Evolutionary conservation across 2,329 filamentous ascomycete genomes (phyloP).

Genomic region (Hypoxylon sp.): DNA sequence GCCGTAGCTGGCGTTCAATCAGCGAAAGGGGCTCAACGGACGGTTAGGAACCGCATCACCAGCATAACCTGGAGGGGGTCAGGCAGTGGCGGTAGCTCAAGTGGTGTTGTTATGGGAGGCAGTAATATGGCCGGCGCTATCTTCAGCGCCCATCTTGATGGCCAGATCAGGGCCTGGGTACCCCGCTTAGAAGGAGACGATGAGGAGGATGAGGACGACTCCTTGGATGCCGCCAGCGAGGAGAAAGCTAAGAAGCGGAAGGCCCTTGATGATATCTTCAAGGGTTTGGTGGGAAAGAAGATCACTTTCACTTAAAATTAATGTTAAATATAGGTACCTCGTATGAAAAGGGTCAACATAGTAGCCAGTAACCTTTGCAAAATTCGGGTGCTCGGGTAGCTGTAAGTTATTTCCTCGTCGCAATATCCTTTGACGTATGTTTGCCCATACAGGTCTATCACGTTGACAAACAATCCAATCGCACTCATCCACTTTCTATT

Average conservation of each 20-base stretch:
- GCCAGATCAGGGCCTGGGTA: slow-evolving; percentile 85
- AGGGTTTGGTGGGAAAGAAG: slow-evolving; percentile 79
- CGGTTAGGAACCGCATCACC: slow-evolving; percentile 78
- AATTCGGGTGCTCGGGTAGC: too few relatives aligned
- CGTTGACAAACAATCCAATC: too few relatives aligned
- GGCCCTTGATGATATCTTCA: slow-evolving; percentile 84
- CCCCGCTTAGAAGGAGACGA: slow-evolving; percentile 70
- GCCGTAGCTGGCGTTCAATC: slow-evolving; percentile 62
- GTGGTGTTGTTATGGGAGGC: slow-evolving; percentile 73
- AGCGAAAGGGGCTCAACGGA: slow-evolving; percentile 66
- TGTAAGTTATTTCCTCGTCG: too few relatives aligned
- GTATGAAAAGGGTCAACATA: not conserved
- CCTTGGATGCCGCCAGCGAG: slow-evolving; percentile 57
- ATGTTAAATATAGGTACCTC: not conserved
- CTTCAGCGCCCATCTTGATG: slow-evolving; percentile 88
- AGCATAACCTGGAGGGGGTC: slow-evolving; percentile 79
- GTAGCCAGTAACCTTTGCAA: too few relatives aligned
- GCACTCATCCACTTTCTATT: too few relatives aligned
- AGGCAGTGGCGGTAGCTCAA: slow-evolving; percentile 71
- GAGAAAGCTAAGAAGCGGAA: slow-evolving; percentile 79
- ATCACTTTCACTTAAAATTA: slow-evolving; percentile 70
- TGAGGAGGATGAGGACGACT: slow-evolving; percentile 64
- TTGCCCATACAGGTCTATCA: too few relatives aligned
- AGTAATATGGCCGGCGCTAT: slow-evolving; percentile 69
- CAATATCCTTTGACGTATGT: too few relatives aligned